Evolutionary conservation across 2,329 filamentous ascomycete species (phyloP).

Genomic region (Cladophialophora carrionii): DNA sequence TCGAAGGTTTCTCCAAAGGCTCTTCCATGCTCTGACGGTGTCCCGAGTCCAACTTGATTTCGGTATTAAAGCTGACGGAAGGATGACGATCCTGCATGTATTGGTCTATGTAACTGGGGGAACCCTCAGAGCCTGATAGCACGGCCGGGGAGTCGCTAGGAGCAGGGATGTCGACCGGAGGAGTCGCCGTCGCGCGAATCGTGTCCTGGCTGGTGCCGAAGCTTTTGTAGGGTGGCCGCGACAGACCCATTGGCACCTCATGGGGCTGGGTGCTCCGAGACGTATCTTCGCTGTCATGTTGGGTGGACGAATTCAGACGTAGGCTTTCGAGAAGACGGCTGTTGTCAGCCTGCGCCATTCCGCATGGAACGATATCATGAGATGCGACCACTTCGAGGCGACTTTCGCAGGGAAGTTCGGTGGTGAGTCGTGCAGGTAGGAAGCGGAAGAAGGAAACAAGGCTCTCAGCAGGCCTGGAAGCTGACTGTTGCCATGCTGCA

Average conservation of each 20-base stretch:
- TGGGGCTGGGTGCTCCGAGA: not conserved
- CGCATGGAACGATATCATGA: constrained; percentile 13
- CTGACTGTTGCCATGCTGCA: not conserved
- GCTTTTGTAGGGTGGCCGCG: constrained; percentile 23
- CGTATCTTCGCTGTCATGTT: constrained; percentile 17
- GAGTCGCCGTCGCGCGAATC: constrained; percentile 44
- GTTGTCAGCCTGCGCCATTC: constrained; percentile 34
- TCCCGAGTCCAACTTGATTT: constrained; percentile 48
- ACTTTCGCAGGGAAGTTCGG: not conserved
- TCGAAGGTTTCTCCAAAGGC: constrained; percentile 44
- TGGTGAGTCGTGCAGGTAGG: not conserved
- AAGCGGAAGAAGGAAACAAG: not conserved
- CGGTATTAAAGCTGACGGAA: constrained; percentile 50
- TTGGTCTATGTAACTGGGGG: constrained; percentile 40
- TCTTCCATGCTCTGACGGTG: constrained; percentile 46
- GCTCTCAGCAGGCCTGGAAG: constrained; percentile 2
- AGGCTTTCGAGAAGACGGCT: constrained; percentile 19
- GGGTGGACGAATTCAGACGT: constrained; percentile 20
- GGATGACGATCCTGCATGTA: constrained; percentile 48
- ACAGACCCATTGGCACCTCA: constrained; percentile 11
- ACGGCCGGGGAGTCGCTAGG: constrained; percentile 42
- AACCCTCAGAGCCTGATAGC: constrained; percentile 37
- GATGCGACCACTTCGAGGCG: constrained; percentile 4
- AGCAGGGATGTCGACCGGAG: constrained; percentile 52
- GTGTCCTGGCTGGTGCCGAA: constrained; percentile 36